Percentiles rank a stretch among this genome's conserved stretches.
These are phyloP conservation scores for Suillus sp. DNA, from an alignment of 768 basidiomycete genomes.

Conservation along the genomic window DNA sequence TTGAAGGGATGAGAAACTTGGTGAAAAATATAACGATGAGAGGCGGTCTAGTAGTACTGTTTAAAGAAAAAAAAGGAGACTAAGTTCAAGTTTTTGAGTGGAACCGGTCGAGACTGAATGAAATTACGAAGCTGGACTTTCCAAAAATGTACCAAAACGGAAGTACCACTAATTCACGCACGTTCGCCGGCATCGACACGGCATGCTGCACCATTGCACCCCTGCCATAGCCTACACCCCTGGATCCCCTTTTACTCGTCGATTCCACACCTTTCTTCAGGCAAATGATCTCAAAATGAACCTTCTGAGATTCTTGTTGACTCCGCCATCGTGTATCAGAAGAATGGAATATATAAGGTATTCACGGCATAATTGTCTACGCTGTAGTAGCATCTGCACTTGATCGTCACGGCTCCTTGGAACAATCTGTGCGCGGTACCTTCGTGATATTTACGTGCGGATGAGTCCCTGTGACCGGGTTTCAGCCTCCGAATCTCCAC, in stretches of 20 bases:
- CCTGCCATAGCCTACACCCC: constrained; percentile 17
- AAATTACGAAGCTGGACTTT: constrained; percentile 31
- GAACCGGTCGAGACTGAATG: constrained; percentile 39
- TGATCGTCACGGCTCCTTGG: not conserved
- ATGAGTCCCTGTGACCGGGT: not conserved
- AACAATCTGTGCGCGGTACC: constrained; percentile 2
- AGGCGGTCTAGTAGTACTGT: not conserved
- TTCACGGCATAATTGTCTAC: not conserved
- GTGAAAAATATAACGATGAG: not conserved
- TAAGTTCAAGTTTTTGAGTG: constrained; percentile 27
- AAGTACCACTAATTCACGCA: constrained; percentile 34
- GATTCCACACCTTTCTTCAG: not conserved
- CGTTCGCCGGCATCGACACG: constrained; percentile 39
- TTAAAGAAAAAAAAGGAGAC: not conserved
- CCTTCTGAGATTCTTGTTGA: not conserved
- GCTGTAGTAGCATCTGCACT: not conserved
- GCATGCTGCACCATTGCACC: constrained; percentile 19
- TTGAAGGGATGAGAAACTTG: not conserved
- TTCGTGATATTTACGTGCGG: not conserved
- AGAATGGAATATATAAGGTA: not conserved
- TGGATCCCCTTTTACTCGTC: constrained; percentile 10
- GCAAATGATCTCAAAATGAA: not conserved
- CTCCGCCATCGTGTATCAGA: constrained; percentile 3
- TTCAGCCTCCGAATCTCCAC: constrained; percentile 9
- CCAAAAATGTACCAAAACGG: constrained; percentile 25